A percentile compares a stretch with the other conserved stretches of the same genome.
Evolutionary conservation across 768 basidiomycete genomes (phyloP).

Genomic region (Leccinum incarnatum): DNA sequence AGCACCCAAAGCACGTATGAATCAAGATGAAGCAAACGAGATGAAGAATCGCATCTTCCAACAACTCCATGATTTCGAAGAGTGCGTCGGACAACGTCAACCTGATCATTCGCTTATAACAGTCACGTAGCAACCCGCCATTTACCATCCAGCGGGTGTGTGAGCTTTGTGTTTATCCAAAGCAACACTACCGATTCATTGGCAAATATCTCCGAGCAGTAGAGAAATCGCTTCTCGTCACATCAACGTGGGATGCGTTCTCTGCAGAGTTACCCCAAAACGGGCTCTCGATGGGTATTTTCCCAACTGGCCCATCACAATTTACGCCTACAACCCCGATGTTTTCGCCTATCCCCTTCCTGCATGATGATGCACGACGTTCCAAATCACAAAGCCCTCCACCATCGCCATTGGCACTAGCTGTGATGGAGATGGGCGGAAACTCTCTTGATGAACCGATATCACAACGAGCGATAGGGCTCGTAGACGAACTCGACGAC

Average conservation of each 20-base stretch:
- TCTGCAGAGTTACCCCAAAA: constrained; percentile 41
- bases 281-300: constrained; percentile 26
- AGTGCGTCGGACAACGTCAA: constrained; percentile 42
- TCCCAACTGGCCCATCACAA: constrained; percentile 46
- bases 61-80: constrained; percentile 73
- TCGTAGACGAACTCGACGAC: constrained; percentile 86
- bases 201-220: constrained; percentile 90
- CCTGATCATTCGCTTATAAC: constrained; percentile 6
- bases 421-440: constrained; percentile 33
- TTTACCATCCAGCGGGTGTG: constrained; percentile 91
- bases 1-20: constrained; percentile 57
- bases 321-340: constrained; percentile 74
- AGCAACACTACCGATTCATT: constrained; percentile 67
- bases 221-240: constrained; percentile 79
- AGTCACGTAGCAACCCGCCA: constrained; percentile 50
- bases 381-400: constrained; percentile 79
- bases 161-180: constrained; percentile 72
- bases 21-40: constrained; percentile 55
- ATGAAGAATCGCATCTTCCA: constrained; percentile 55
- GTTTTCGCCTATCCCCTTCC: constrained; percentile 85
- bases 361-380: constrained; percentile 78
- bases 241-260: constrained; percentile 74
- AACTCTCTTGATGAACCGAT: constrained; percentile 34
- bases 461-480: constrained; percentile 55
- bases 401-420: constrained; percentile 65